Percentiles rank a stretch among this genome's conserved stretches.
These are phyloP conservation scores for Chytriomyces hyalinus DNA, from an alignment of 192 early-diverging fungal species.

Conservation along the genomic window DNA sequence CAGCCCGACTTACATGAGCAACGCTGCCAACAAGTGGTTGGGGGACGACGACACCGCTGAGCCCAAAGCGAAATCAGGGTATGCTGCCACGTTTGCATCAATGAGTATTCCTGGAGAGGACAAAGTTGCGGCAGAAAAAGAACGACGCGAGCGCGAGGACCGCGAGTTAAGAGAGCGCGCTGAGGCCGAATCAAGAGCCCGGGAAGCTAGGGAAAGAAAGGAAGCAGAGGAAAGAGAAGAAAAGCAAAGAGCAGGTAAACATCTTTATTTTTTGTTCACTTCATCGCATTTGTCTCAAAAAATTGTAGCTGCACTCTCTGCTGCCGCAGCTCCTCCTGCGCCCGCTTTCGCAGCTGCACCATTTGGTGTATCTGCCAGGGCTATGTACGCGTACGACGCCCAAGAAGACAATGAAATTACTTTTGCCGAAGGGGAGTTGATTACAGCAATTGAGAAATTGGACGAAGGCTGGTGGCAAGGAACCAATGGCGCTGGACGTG, in stretches of 20 bases:
- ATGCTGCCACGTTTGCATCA: not conserved
- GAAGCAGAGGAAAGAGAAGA: constrained; percentile 33
- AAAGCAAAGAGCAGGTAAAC: constrained; percentile 46
- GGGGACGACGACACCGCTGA: constrained; percentile 44
- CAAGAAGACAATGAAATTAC: constrained; percentile 85
- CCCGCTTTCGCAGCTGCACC: constrained; percentile 31
- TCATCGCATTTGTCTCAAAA: constrained; percentile 27
- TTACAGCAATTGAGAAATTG: constrained; percentile 76
- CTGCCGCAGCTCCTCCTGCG: constrained; percentile 14
- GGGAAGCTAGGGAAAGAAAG: constrained; percentile 36
- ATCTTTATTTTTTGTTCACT: not conserved
- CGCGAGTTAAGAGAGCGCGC: constrained; percentile 44
- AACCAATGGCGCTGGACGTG: constrained; percentile 71
- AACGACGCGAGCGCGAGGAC: constrained; percentile 55
- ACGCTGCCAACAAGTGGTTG: constrained; percentile 29
- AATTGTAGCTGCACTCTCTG: constrained; percentile 16
- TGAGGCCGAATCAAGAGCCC: constrained; percentile 28
- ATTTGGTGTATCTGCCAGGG: constrained; percentile 59
- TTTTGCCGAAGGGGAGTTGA: constrained; percentile 81
- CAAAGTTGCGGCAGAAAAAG: constrained; percentile 39
- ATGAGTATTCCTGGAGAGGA: constrained; percentile 22
- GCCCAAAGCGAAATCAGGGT: constrained; percentile 12
- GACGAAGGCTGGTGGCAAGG: constrained; percentile 96
- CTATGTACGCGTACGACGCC: constrained; percentile 76
- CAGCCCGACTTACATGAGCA: constrained; percentile 37